Conservation (phyloP, 1,284 basidiomycete genomes). For the Sphagnurus paluster region DNA sequence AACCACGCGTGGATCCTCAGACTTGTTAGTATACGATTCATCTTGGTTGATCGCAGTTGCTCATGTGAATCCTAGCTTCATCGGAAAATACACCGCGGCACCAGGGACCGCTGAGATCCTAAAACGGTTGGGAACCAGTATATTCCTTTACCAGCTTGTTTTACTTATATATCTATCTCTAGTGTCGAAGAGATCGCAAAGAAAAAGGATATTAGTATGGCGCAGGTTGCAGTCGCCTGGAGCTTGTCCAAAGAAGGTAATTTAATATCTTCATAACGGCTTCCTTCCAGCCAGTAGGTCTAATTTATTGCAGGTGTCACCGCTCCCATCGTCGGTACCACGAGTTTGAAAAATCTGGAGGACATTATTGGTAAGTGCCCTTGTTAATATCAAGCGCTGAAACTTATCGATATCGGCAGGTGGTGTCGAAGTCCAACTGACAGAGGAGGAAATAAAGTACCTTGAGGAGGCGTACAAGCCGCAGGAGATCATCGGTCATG, state of each 20-base stretch:
- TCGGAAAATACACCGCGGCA: constrained; percentile 4
- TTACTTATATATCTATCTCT: neutral
- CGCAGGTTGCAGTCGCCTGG: constrained; percentile 64
- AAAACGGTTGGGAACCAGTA: constrained; percentile 14
- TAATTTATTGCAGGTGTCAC: constrained; percentile 36
- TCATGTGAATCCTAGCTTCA: constrained; percentile 1
- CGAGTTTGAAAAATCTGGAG: constrained; percentile 50
- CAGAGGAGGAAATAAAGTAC: constrained; percentile 51
- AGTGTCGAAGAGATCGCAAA: constrained; percentile 57
- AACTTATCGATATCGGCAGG: constrained; percentile 23
- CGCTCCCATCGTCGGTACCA: constrained; percentile 60
- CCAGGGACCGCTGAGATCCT: constrained; percentile 17
- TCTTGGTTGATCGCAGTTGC: neutral
- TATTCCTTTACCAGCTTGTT: neutral
- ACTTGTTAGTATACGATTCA: constrained; percentile 25
- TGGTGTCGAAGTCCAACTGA: constrained; percentile 43
- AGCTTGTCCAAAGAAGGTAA: constrained; percentile 38
- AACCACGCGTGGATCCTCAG: constrained; percentile 33
- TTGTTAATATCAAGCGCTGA: too few relatives aligned
- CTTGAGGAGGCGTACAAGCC: constrained; percentile 49
- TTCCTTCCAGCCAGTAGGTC: neutral
- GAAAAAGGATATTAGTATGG: constrained; percentile 53
- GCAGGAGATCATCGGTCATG: constrained; percentile 38
- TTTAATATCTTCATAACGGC: constrained; percentile 1
- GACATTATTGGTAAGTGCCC: constrained; percentile 45